Conservation (phyloP, 768 basidiomycete genomes). For the Chalciporus piperatus region DNA sequence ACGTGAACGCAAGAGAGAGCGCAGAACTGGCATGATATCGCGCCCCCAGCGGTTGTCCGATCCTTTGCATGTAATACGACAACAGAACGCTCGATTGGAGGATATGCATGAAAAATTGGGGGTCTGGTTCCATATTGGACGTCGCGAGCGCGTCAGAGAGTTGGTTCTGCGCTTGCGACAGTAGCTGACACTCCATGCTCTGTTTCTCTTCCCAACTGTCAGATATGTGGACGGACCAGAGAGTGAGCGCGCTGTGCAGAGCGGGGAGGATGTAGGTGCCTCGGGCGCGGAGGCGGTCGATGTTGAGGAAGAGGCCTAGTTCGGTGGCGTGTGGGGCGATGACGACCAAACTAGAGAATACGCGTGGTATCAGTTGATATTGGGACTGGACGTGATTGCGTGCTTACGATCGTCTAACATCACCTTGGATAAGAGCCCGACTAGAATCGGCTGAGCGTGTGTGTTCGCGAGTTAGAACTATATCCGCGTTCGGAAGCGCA, state of each 20-base stretch:
- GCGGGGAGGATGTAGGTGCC: slow-evolving; percentile 45
- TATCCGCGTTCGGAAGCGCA: too few species aligned
- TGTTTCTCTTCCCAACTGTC: not conserved
- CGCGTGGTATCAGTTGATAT: not conserved
- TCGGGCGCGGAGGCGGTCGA: slow-evolving; percentile 42
- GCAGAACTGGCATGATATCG: slow-evolving; percentile 52
- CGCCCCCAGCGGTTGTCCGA: slow-evolving; percentile 58
- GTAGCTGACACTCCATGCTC: slow-evolving; percentile 30
- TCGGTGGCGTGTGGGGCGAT: slow-evolving; percentile 57
- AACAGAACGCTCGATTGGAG: slow-evolving; percentile 65
- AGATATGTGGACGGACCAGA: slow-evolving; percentile 55
- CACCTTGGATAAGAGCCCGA: not conserved
- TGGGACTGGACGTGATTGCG: not conserved
- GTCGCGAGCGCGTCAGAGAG: slow-evolving; percentile 44
- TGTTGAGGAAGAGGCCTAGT: slow-evolving; percentile 66
- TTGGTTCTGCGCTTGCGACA: slow-evolving; percentile 48
- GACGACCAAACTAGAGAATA: slow-evolving; percentile 18
- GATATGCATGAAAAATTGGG: slow-evolving; percentile 45
- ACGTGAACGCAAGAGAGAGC: slow-evolving; percentile 43
- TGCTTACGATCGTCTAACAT: not conserved
- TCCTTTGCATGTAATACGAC: slow-evolving; percentile 61
- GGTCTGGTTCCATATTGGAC: slow-evolving; percentile 29
- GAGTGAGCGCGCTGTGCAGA: slow-evolving; percentile 46
- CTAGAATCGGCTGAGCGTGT: not conserved
- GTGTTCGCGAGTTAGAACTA: not conserved